Evolutionary conservation across 495 filamentous ascomycete genomes (phyloP), one percentile per base, ranked within the genome.

Genomic region (Aspergillus bertholletiae): DNA sequence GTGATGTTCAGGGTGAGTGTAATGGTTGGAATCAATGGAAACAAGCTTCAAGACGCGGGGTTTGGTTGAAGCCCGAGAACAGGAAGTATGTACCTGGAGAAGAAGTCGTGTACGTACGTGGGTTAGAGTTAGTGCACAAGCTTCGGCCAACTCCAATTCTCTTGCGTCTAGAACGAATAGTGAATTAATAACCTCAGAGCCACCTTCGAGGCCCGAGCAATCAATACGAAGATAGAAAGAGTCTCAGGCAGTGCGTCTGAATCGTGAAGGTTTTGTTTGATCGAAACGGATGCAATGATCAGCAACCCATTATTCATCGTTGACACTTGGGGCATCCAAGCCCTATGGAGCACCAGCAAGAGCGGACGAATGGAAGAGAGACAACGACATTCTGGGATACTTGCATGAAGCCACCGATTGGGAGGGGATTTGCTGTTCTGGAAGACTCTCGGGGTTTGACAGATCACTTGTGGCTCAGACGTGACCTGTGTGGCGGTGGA

Each of bases 1-100:
- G n/a, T n/a, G n/a, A n/a, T n/a, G n/a, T n/a, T n/a, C n/a, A n/a
- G n/a, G n/a, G n/a, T n/a, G n/a, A n/a, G n/a, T n/a, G n/a, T n/a
- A n/a, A n/a, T n/a, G n/a, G n/a, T n/a, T n/a, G n/a, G n/a, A n/a
- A n/a, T n/a, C n/a, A n/a, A n/a, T n/a, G n/a, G n/a, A n/a, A n/a
- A n/a, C n/a, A n/a, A n/a, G n/a, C n/a, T n/a, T 40, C 48, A 23
- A 44, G 22, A 56, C 37, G 47, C 49, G 50, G 55, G 55, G 50
- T 58, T 53, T 58, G 55, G 18, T 47, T 30, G 32, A 32, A 30
- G 37, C 47, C n/a, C 21, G 12, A 51, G 37, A 40, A 6, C 37
- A 22, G 21, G 30, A 37, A 40, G n/a, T n/a, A n/a, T n/a, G n/a
- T n/a, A n/a, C n/a, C n/a, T n/a, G 26, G 26, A 9, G n/a, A 39